Evolutionary conservation across 805 yeast species (phyloP).

Genomic region (Nakazawaea ishiwadae): DNA sequence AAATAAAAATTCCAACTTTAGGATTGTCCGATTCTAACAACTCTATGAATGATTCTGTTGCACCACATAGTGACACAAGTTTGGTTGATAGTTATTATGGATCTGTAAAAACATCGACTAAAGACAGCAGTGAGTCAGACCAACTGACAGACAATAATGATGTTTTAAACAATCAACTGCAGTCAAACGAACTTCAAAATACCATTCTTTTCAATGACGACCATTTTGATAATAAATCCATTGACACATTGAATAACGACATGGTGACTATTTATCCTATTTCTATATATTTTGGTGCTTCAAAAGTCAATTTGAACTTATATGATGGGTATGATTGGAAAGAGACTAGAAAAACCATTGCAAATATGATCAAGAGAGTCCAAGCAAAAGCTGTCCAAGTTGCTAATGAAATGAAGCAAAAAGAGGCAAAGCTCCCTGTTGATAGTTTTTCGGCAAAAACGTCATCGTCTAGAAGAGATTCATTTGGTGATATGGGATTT

Average conservation of each 20-base stretch:
- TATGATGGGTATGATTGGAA: constrained; percentile 95
- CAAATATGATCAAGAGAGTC: constrained; percentile 58
- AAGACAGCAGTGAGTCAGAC: too few relatives aligned
- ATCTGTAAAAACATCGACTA: constrained; percentile 1
- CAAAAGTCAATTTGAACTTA: constrained; percentile 42
- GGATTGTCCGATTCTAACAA: too few relatives aligned
- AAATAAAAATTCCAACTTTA: too few relatives aligned
- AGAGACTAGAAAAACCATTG: constrained; percentile 63
- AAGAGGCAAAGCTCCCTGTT: too few relatives aligned
- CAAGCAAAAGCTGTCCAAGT: constrained; percentile 42
- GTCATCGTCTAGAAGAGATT: constrained; percentile 7
- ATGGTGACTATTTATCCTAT: constrained; percentile 22
- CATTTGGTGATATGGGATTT: constrained; percentile 8
- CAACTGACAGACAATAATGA: not conserved
- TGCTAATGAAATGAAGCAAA: constrained; percentile 2
- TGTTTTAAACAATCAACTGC: not conserved
- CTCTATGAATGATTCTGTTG: too few relatives aligned
- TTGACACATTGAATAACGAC: not conserved
- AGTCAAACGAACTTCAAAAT: not conserved
- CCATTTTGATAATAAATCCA: constrained; percentile 8
- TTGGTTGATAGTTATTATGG: constrained; percentile 14
- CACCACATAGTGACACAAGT: constrained; percentile 7
- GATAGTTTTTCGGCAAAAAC: too few relatives aligned
- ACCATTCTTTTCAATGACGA: constrained; percentile 9
- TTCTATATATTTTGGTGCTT: constrained; percentile 27